Evolutionary conservation across 495 filamentous ascomycete genomes (phyloP).

Genomic region (Neohortaea acidophila): DNA sequence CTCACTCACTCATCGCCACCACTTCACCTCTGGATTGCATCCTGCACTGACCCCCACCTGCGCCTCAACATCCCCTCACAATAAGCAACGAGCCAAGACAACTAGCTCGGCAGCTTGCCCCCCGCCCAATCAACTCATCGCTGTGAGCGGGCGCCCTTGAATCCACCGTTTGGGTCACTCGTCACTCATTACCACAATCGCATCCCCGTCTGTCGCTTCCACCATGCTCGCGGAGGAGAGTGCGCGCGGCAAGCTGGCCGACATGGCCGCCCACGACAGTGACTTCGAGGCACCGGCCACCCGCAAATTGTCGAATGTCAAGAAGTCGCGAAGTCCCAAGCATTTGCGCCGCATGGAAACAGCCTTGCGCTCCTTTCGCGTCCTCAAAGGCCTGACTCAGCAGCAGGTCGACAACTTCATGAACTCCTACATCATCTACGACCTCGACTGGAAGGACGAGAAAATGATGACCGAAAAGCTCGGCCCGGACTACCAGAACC

Average conservation of each 20-base stretch:
- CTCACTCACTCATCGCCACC: too few relatives aligned
- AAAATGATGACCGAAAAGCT: slow-evolving; percentile 40
- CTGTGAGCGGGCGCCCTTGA: too few relatives aligned
- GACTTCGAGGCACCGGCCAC: not conserved
- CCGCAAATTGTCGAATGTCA: not conserved
- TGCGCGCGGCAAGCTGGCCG: not conserved
- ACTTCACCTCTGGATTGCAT: too few relatives aligned
- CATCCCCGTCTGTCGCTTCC: not conserved
- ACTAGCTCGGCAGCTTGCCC: too few relatives aligned
- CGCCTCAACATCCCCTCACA: too few relatives aligned
- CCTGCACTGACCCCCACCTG: too few relatives aligned
- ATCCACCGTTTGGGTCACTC: too few relatives aligned
- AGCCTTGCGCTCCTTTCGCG: slow-evolving; percentile 6
- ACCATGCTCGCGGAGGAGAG: not conserved
- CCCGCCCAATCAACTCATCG: too few relatives aligned
- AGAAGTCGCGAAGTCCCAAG: not conserved
- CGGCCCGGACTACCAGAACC: slow-evolving; percentile 43
- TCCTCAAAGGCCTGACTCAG: slow-evolving; percentile 38
- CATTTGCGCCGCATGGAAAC: slow-evolving; percentile 6
- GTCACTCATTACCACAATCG: not conserved
- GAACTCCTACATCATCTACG: slow-evolving; percentile 52
- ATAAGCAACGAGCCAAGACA: too few relatives aligned
- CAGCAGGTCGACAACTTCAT: slow-evolving; percentile 50
- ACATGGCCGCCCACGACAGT: not conserved
- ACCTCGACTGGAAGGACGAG: slow-evolving; percentile 47